phyloP scores from a whole-genome alignment of 441 rosid species.

The Jatropha podagrica region DNA sequence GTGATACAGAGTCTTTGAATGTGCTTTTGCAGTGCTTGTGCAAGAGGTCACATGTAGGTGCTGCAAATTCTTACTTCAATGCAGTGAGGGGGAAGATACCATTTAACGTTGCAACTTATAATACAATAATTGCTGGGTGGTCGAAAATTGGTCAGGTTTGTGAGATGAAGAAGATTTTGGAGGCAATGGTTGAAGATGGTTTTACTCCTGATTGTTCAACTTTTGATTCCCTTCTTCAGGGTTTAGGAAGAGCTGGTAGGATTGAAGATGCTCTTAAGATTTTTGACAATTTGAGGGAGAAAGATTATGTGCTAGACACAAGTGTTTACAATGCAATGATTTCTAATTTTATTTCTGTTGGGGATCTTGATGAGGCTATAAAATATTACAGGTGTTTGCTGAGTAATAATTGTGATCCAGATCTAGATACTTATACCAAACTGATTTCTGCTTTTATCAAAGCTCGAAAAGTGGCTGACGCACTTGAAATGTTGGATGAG shows the following conservation, averaged over 20 bases:
- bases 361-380: constrained; percentile 57
- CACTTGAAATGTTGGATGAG: constrained; percentile 80
- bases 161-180: constrained; percentile 59
- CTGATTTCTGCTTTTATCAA: constrained; percentile 72
- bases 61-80: constrained; percentile 63
- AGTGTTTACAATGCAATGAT: constrained; percentile 76
- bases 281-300: constrained; percentile 52
- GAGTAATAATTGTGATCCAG: constrained; percentile 49
- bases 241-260: constrained; percentile 79
- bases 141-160: constrained; percentile 59
- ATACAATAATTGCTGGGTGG: constrained; percentile 68
- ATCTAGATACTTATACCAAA: constrained; percentile 56
- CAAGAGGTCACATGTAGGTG: constrained; percentile 60
- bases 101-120: constrained; percentile 53
- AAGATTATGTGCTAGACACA: constrained; percentile 47
- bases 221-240: constrained; percentile 59
- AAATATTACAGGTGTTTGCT: constrained; percentile 54
- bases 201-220: constrained; percentile 55
- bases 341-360: constrained; percentile 49
- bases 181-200: constrained; percentile 62
- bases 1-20: constrained; percentile 57
- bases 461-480: constrained; percentile 79
- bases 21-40: constrained; percentile 68
- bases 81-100: constrained; percentile 47
- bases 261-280: constrained; percentile 57